Percentiles rank a stretch among this genome's conserved stretches.
phyloP scores from a whole-genome alignment of 2,329 filamentous ascomycete species.

The Pezicula neosporulosa region DNA sequence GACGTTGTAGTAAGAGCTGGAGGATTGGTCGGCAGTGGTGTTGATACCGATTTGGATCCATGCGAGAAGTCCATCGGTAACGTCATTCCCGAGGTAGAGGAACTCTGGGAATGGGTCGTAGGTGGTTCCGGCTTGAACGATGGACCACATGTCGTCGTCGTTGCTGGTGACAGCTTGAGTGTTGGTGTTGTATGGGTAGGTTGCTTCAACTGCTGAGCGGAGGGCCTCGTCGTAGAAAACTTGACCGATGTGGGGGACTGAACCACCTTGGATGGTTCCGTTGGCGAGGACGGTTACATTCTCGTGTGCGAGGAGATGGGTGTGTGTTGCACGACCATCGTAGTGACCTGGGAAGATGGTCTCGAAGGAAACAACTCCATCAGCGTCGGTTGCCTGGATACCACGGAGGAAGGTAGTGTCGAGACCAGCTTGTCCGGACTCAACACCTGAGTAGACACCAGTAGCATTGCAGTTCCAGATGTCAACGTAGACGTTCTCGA shows the following conservation, averaged over 20 bases:
- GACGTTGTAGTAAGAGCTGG: too few species aligned
- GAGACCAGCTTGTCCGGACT: not conserved
- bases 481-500: conserved; percentile 30
- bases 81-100: conserved; percentile 48
- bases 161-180: conserved; percentile 43
- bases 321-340: conserved; percentile 39
- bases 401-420: conserved; percentile 26
- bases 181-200: conserved; percentile 42
- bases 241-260: conserved; percentile 57
- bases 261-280: conserved; percentile 45
- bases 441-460: conserved; percentile 35
- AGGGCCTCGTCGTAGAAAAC: conserved; percentile 61
- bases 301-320: conserved; percentile 31
- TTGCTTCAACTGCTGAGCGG: conserved; percentile 45
- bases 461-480: conserved; percentile 37
- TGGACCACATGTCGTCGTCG: conserved; percentile 41
- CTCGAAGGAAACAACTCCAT: conserved; percentile 37
- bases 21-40: not conserved
- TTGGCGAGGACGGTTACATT: conserved; percentile 20
- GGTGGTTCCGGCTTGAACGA: conserved; percentile 37
- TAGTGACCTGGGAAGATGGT: conserved; percentile 41
- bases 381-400: conserved; percentile 34
- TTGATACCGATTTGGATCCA: conserved; percentile 46
- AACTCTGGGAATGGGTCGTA: conserved; percentile 54
- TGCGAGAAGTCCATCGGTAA: conserved; percentile 48